Percentiles rank a stretch among this genome's conserved stretches.
phyloP scores from a whole-genome alignment of 306 rosid species.

The Sicyos edulis region DNA sequence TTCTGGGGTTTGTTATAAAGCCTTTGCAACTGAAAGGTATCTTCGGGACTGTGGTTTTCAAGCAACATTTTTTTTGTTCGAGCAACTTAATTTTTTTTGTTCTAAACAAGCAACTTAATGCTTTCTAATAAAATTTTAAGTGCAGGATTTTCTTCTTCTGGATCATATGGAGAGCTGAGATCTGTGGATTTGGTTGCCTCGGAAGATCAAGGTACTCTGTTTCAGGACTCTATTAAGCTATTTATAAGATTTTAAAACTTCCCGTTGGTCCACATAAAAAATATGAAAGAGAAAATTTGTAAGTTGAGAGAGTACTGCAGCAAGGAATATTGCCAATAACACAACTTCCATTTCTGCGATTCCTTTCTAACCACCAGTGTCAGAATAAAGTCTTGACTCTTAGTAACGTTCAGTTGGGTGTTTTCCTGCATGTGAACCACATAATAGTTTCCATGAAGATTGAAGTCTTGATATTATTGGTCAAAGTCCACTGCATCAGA shows the following conservation, averaged over 20 bases:
- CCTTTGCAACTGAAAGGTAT: conserved; percentile 77
- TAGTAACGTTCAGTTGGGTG: neutral
- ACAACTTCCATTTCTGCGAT: neutral
- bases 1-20: conserved; percentile 66
- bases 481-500: neutral
- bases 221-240: conserved; percentile 5
- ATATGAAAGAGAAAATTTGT: neutral
- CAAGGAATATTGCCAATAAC: neutral
- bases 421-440: conserved; percentile 2
- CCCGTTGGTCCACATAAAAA: neutral
- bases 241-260: neutral
- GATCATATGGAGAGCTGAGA: conserved; percentile 33
- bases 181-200: conserved; percentile 38
- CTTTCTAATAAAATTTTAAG: conserved; percentile 23
- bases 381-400: neutral
- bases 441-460: neutral
- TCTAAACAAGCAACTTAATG: neutral
- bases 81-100: neutral
- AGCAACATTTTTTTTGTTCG: conserved; percentile 3
- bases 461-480: neutral
- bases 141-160: conserved; percentile 55
- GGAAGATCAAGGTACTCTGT: conserved; percentile 53
- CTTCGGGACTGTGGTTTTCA: conserved; percentile 23
- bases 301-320: neutral
- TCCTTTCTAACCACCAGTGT: neutral